These are phyloP conservation scores for Suillus occidentalis DNA, from an alignment of 768 basidiomycete species.

Conservation along the genomic window DNA sequence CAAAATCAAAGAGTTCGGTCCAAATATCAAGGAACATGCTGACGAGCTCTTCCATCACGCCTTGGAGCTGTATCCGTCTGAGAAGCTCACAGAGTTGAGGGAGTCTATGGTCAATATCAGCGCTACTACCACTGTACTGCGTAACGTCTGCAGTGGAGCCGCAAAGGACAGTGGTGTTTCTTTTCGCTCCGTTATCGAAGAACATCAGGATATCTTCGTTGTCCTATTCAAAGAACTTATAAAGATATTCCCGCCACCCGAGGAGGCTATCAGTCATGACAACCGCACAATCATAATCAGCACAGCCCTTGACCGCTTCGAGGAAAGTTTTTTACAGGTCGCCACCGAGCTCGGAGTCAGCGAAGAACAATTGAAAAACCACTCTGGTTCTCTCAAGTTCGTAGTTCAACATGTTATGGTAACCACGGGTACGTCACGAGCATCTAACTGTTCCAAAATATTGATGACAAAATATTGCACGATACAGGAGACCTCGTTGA, in stretches of 20 bases:
- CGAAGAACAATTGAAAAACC: constrained; percentile 22
- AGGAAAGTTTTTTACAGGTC: constrained; percentile 25
- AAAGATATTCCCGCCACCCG: constrained; percentile 28
- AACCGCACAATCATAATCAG: constrained; percentile 22
- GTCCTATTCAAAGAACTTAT: constrained; percentile 26
- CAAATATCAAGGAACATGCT: neutral
- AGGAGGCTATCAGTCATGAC: constrained; percentile 30
- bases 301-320: constrained; percentile 24
- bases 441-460: neutral
- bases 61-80: neutral
- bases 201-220: constrained; percentile 15
- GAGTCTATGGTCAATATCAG: neutral
- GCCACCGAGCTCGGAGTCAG: constrained; percentile 22
- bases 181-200: constrained; percentile 17
- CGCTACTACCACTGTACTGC: neutral
- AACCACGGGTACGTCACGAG: constrained; percentile 16
- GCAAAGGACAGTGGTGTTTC: constrained; percentile 6
- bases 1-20: neutral
- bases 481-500: constrained; percentile 36
- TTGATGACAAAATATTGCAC: neutral
- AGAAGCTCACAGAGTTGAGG: neutral
- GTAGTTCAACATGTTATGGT: constrained; percentile 24
- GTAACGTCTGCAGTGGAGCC: neutral
- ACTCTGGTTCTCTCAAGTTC: constrained; percentile 26
- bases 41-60: neutral